Conservation (phyloP, 1,284 basidiomycete genomes). For the Takashimella tepidaria region DNA sequence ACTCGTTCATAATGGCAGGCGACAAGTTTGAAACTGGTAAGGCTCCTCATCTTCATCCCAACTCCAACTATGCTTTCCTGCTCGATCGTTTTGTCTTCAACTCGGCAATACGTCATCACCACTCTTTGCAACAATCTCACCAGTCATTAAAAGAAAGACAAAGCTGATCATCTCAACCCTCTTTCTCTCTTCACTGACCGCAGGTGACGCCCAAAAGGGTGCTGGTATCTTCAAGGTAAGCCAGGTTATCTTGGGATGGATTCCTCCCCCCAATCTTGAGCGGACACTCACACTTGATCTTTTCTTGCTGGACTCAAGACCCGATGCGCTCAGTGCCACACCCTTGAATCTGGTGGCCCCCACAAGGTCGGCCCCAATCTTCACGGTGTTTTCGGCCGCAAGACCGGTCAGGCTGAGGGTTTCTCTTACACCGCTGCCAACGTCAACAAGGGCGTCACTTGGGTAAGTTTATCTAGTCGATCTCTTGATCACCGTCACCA, state of each 20-base stretch:
- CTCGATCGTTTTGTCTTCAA: too few relatives aligned
- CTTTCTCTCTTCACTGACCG: too few relatives aligned
- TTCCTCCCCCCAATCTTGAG: too few relatives aligned
- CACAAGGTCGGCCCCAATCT: slow-evolving; percentile 84
- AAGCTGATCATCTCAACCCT: background rate
- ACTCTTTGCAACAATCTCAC: too few relatives aligned
- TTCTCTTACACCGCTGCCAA: slow-evolving; percentile 96
- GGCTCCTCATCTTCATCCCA: slow-evolving; percentile 4
- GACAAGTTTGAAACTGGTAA: slow-evolving; percentile 22
- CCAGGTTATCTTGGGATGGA: too few relatives aligned
- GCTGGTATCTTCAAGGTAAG: slow-evolving; percentile 74
- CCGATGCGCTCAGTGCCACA: slow-evolving; percentile 97
- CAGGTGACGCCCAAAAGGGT: slow-evolving; percentile 84
- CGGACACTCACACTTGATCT: too few relatives aligned
- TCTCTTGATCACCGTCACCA: too few relatives aligned
- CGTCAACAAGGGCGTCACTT: slow-evolving; percentile 87
- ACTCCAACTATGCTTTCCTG: too few relatives aligned
- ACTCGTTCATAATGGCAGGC: slow-evolving; percentile 16
- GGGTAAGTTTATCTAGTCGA: too few relatives aligned
- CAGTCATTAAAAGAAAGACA: too few relatives aligned
- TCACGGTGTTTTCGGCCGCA: slow-evolving; percentile 80
- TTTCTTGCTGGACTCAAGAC: slow-evolving; percentile 52
- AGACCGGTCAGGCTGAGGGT: slow-evolving; percentile 79
- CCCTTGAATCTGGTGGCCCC: slow-evolving; percentile 68
- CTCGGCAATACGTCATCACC: too few relatives aligned